Evolutionary conservation across 2,329 filamentous ascomycete species (phyloP), one percentile per base, ranked within the genome.

Genomic region (Claviceps fusiformis): DNA sequence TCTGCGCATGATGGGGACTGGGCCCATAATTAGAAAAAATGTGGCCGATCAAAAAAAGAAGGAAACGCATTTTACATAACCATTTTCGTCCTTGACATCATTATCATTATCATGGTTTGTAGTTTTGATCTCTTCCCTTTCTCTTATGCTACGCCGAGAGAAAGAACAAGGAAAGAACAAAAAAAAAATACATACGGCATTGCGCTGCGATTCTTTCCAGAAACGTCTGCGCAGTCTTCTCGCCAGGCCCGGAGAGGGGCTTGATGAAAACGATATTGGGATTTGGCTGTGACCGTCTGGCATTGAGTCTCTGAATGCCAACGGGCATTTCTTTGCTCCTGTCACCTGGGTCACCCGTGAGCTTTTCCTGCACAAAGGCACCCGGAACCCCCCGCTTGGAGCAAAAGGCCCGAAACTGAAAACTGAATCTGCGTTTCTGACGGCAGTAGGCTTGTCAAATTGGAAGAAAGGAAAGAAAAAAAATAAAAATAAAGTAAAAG

Each of bases 211-310:
- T 87, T 33, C 85, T 78, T 62, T 88, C 83, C 1, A 92, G 74
- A 59, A 87, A 90, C 56, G 86, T 82, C 60, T 84, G 81, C 0
- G 87, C 82, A 8, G 77, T 74, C 2, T 74, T 71, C 64, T 85
- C 78, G 59, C 84, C 78, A 0, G 78, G 71, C 0, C 86, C 85
- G 15, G 82, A 76, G 0, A 91, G 74, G 1, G 89, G 83, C 64
- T 90, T 90, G 71, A 95, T 92, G 73, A 95, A 95, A 65, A 88
- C 81, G 61, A 95, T 88, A 57, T 82, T 80, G 27, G 81, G 75
- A 62, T 93, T 95, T 8, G 89, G 88, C 56, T 87, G 84, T 54
- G 85, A 81, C 49, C 76, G 80, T 64, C 80, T 86, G 61, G 83
- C 83, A 64, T 95, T 95, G 52, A 95, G 75, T 59, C 89, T 81